Conservation (phyloP, 176 grass and related monocot species). For the Tillandsia leiboldiana region DNA sequence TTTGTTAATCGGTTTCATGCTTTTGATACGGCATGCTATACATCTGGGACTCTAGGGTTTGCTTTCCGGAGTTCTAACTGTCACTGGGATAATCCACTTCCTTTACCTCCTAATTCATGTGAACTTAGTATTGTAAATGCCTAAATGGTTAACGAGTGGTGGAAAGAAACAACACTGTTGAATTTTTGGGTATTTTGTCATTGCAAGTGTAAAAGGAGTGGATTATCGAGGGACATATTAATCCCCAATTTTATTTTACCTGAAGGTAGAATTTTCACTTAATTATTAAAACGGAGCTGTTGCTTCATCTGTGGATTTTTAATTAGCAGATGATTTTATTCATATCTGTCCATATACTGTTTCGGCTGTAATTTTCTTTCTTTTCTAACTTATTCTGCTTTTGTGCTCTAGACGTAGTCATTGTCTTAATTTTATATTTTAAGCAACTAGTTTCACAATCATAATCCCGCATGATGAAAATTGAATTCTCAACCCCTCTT, state of each 20-base stretch:
- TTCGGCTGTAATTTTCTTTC: too few species aligned
- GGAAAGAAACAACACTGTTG: constrained; percentile 5
- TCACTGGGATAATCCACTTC: constrained; percentile 14
- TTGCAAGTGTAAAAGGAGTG: constrained; percentile 23
- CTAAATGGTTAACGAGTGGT: neutral
- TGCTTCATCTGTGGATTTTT: too few species aligned
- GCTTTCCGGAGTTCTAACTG: neutral
- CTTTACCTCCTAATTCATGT: constrained; percentile 7
- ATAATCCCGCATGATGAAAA: too few species aligned
- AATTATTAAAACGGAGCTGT: neutral
- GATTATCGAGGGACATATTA: constrained; percentile 12
- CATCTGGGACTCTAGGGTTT: neutral
- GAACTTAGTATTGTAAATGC: constrained; percentile 6
- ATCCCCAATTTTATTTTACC: constrained; percentile 11
- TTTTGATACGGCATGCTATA: too few species aligned
- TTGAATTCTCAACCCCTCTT: neutral
- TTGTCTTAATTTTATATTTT: neutral
- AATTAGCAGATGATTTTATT: too few species aligned
- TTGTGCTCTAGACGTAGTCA: neutral
- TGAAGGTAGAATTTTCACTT: constrained; percentile 10
- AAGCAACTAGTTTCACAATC: neutral
- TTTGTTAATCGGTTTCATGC: neutral
- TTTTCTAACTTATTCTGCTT: too few species aligned
- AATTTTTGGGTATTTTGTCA: constrained; percentile 15
- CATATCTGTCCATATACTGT: too few species aligned